Evolutionary conservation across 1,139 yeast genomes (phyloP), one percentile per base, ranked within the genome.

Genomic region (Saccharomyces hybrid): DNA sequence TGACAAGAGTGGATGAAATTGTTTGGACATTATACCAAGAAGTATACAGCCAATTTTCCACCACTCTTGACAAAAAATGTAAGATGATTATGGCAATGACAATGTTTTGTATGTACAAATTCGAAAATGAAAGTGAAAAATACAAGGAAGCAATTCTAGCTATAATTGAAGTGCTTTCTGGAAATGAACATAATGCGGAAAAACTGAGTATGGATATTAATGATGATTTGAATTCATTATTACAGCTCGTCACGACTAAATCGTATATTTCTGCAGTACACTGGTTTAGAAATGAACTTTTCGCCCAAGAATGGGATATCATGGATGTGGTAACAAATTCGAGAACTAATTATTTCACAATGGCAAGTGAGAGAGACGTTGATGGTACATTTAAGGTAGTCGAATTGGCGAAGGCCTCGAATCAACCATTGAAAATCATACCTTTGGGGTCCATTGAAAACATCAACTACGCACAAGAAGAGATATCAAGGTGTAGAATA

Each of bases 361-460:
- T 89, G 49, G 80, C 83, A 23, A 79, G 86, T 0, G 77, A 81
- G 4, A 78, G 79, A 42, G 89, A 88, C 0, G 78, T 74, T 60
- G 97, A 90, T 70, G 84, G 91, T 1, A 78, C 88, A 0, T 76
- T 75, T 55, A 78, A 76, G 58, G 73, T 89, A 4, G 77, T 76
- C 47, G 69, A 72, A 30, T 60, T 81, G 13, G 81, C 87, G 0
- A 59, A 61, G 4, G 58, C 61, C 0, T 48, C 53, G 1, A 58
- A 65, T 0, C 57, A 62, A 11, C 64, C 67, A 5, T 67, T 82
- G 46, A 65, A 68, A 0, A 70, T 80, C 1, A 77, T 88, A 32
- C 82, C 97, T 0, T 77, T 90, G 80, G 97, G 97, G 0, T 82
- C 96, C 0, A 70, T 70, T 32, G 96, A 89, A 68, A 86, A 89